phyloP scores from a whole-genome alignment of 345 rosid species.

The Salix viminalis region DNA sequence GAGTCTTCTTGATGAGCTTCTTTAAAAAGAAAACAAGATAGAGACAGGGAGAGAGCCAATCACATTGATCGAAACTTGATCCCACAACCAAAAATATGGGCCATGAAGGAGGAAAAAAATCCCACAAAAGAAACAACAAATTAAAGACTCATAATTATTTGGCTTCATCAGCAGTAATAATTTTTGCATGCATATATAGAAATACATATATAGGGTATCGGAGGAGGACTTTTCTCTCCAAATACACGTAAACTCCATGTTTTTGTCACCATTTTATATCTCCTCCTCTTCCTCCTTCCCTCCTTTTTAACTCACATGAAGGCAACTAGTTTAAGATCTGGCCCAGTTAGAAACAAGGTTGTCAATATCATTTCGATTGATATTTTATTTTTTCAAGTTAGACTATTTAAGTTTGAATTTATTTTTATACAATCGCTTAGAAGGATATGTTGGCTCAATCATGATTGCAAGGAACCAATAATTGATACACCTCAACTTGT shows the following conservation, averaged over 20 bases:
- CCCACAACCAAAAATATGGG: constrained; percentile 40
- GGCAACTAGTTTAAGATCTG: not conserved
- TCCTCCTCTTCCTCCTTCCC: not conserved
- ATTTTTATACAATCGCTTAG: too few species aligned
- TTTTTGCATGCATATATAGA: constrained; percentile 27
- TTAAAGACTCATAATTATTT: constrained; percentile 29
- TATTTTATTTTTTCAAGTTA: too few species aligned
- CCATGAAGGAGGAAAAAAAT: constrained; percentile 24
- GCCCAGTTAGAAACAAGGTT: too few species aligned
- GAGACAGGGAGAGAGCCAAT: constrained; percentile 26
- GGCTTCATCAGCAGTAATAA: constrained; percentile 14
- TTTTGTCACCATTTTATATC: constrained; percentile 13
- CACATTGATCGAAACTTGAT: constrained; percentile 30
- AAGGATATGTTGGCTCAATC: too few species aligned
- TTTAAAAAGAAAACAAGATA: constrained; percentile 17
- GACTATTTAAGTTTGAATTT: too few species aligned
- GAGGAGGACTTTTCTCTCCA: not conserved
- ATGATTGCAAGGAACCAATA: too few species aligned
- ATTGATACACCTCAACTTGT: too few species aligned
- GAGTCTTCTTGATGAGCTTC: constrained; percentile 31
- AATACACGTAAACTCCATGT: constrained; percentile 19
- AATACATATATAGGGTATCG: not conserved
- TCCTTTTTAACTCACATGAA: not conserved
- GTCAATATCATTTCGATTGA: too few species aligned
- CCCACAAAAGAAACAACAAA: constrained; percentile 36